phyloP scores from a whole-genome alignment of 768 basidiomycete species.

The Lentinula guzmanii region DNA sequence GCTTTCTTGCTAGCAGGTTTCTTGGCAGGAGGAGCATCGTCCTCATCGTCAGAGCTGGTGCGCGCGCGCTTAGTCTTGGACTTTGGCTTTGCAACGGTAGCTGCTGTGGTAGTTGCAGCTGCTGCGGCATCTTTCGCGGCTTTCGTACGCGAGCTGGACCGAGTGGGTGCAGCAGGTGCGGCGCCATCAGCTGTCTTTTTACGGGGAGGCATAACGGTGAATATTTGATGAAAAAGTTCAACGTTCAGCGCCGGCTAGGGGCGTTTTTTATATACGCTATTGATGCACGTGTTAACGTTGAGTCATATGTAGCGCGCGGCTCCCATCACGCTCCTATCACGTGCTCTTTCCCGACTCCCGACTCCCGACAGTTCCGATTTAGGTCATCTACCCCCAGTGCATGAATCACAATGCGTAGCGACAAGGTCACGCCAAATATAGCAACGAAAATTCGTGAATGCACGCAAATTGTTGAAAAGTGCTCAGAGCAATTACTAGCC shows the following conservation, averaged over 20 bases:
- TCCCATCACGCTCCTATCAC: background rate
- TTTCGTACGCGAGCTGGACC: constrained; percentile 31
- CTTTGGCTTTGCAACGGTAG: constrained; percentile 18
- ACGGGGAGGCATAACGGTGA: constrained; percentile 35
- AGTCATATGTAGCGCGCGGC: background rate
- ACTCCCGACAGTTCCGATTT: too few relatives aligned
- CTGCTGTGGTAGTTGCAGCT: constrained; percentile 18
- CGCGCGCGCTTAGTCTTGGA: constrained; percentile 27
- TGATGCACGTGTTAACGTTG: background rate
- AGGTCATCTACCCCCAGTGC: too few relatives aligned
- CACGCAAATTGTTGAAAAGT: too few relatives aligned
- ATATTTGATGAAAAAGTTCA: background rate
- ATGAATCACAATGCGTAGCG: too few relatives aligned
- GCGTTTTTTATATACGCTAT: background rate
- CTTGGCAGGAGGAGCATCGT: constrained; percentile 4
- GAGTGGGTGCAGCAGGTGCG: constrained; percentile 24
- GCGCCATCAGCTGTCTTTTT: constrained; percentile 32
- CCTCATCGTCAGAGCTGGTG: constrained; percentile 12
- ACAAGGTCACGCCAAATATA: too few relatives aligned
- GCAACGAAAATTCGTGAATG: too few relatives aligned
- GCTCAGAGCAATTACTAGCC: too few relatives aligned
- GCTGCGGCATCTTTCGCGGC: constrained; percentile 17
- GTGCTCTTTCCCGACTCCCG: background rate
- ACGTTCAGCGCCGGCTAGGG: background rate
- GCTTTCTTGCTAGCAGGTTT: constrained; percentile 9